A percentile compares a stretch with the other conserved stretches of the same genome.
These are phyloP conservation scores for Penicillium longicatenatum DNA, from an alignment of 495 filamentous ascomycete genomes.

Conservation along the genomic window DNA sequence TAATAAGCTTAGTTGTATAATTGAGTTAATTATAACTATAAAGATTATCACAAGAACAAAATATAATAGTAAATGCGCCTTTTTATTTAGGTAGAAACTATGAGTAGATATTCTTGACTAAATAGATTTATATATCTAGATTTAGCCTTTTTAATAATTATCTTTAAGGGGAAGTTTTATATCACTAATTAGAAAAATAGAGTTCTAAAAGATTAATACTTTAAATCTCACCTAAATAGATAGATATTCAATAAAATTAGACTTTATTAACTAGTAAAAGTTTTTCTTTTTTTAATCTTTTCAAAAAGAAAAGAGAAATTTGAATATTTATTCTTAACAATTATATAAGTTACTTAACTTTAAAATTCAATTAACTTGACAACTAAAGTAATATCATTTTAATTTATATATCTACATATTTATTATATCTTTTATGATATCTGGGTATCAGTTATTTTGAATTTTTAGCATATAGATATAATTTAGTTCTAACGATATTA, in stretches of 20 bases:
- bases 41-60: background rate
- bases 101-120: background rate
- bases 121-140: background rate
- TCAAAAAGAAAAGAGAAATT: background rate
- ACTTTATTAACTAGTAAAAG: slow-evolving; percentile 2
- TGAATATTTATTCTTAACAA: background rate
- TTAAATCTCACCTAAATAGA: background rate
- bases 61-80: background rate
- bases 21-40: background rate
- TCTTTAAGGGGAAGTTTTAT: background rate
- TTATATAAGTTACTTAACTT: background rate
- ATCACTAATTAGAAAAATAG: background rate
- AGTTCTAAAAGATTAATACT: background rate
- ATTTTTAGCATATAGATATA: no score
- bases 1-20: background rate
- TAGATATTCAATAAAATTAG: background rate
- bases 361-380: background rate
- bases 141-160: background rate
- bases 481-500: no score
- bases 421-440: background rate
- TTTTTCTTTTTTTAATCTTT: background rate
- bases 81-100: slow-evolving; percentile 4
- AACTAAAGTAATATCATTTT: background rate
- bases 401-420: slow-evolving; percentile 5
- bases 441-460: background rate